Evolutionary conservation across 108 stramenopile species (phyloP), one percentile per base, ranked within the genome.

Genomic region (Nitzschia inconspicua): DNA sequence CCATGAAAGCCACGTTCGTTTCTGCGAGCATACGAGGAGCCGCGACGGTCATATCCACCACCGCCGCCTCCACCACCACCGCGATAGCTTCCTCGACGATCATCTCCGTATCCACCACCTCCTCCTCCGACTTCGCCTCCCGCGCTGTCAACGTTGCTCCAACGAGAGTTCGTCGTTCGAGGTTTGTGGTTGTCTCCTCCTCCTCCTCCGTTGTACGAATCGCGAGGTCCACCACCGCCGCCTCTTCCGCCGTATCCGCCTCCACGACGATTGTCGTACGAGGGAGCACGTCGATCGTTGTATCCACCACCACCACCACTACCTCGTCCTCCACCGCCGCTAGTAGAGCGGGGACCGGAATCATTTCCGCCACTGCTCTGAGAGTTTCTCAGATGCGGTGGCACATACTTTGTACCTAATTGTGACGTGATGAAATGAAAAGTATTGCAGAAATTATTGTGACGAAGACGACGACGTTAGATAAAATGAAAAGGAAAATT

Each of bases 341-440:
- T n/a, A n/a, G n/a, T n/a, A n/a, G n/a, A n/a, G n/a, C n/a, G n/a
- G n/a, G n/a, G n/a, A n/a, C n/a, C 39, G 55, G 44, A 32, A 22
- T 64, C 44, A 48, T 43, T 40, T 30, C 24, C 52, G 51, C 77
- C 65, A 60, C 63, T 54, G 64, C 74, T 68, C 70, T 70, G 80
- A 82, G 81, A 79, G 84, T 88, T 93, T 82, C 91, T 93, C 91
- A 93, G 91, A 88, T 93, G 91, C 84, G 91, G 91, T 83, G 91
- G 91, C 65, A 93, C 86, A 77, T 92, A 92, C 59, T 92, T 91
- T 78, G 64, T 71, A 78, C 89, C 91, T 92, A n/a, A n/a, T n/a
- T n/a, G n/a, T n/a, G n/a, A n/a, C n/a, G n/a, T n/a, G n/a, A 4
- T 53, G 22, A 7, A 26, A 53, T n/a, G 13, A 57, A 11, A 47